Conservation (phyloP, 257 asterid genomes). For the Datura wrightii region DNA sequence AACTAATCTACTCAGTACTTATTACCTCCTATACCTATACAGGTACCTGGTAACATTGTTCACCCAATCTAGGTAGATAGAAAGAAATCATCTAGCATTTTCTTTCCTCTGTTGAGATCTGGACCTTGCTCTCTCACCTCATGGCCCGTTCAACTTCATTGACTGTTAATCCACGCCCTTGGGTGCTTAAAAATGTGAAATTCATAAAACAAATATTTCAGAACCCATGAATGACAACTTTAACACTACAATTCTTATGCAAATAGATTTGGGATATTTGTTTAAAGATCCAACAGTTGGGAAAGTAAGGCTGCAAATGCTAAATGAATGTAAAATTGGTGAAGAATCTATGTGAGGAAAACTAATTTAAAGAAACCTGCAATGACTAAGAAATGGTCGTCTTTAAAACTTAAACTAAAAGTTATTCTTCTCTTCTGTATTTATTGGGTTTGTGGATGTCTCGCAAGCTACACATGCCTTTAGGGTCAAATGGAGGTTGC, state of each 20-base stretch:
- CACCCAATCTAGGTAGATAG: not conserved
- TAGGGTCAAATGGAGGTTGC: not conserved
- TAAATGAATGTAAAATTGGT: not conserved
- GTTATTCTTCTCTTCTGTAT: not conserved
- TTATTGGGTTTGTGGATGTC: slow-evolving; percentile 15
- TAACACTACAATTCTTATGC: slow-evolving; percentile 3
- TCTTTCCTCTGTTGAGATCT: not conserved
- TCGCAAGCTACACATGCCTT: not conserved
- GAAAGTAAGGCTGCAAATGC: not conserved
- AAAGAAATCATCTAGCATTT: not conserved
- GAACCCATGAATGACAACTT: slow-evolving; percentile 20
- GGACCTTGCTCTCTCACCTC: not conserved
- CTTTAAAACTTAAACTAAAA: not conserved
- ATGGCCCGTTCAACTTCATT: not conserved
- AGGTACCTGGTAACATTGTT: not conserved
- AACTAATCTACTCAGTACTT: not conserved
- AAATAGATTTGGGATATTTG: not conserved
- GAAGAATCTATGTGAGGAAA: slow-evolving; percentile 1
- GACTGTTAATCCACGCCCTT: not conserved
- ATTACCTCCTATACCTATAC: not conserved
- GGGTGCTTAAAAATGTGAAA: not conserved
- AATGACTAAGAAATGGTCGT: not conserved
- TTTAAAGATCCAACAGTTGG: not conserved
- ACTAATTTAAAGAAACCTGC: not conserved
- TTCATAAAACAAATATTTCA: not conserved